Base-by-base conservation (phyloP, 2,329 filamentous ascomycete genomes). In the Beauveria scarabaeidicola region DNA sequence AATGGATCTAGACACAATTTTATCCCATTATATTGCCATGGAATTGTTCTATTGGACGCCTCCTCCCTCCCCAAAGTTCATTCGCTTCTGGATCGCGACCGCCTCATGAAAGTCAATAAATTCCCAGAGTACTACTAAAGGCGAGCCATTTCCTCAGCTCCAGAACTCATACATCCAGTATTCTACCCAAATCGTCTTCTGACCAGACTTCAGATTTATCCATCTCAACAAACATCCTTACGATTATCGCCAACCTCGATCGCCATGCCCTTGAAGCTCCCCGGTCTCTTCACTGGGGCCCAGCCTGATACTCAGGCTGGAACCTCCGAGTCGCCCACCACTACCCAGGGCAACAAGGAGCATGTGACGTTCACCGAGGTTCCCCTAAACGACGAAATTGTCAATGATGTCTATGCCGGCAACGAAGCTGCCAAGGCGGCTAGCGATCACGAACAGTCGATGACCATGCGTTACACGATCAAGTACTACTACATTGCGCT, bases 391-490 rank as follows among this genome's bases (percentile, higher is more conserved):
- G 48, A 52, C 9, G 48, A 59, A 21, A 52, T 59, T n/a, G 48
- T 47, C 38, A 59, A 52, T 40, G 53, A 62, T 32, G 56, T 65
- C 19, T 65, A 63, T 27, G 36, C 50, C 25, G 61, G 59, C 19
- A 55, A 62, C 52, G 59, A 61, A 15, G 54, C 53, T 19, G 63
- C 63, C 46, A 61, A 54, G 29, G 27, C 32, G 13, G 63, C 63
- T 23, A 59, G 56, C 27, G 27, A 58, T 6, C 61, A 62, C 27
- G 64, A 65, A 50, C 56, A 62, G 40, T 54, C 41, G 48, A 64
- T 65, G 63, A 50, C 63, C 1, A 57, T 62, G 48, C 52, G 44
- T 6, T 64, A 64, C 36, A 44, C 63, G 21, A n/a, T 63, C 36
- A 52, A 44, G 23, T 43, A 65, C 58, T 65, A 63, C 58, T 48